Evolutionary conservation across 495 filamentous ascomycete species (phyloP).

Genomic region (Xylaria curta): DNA sequence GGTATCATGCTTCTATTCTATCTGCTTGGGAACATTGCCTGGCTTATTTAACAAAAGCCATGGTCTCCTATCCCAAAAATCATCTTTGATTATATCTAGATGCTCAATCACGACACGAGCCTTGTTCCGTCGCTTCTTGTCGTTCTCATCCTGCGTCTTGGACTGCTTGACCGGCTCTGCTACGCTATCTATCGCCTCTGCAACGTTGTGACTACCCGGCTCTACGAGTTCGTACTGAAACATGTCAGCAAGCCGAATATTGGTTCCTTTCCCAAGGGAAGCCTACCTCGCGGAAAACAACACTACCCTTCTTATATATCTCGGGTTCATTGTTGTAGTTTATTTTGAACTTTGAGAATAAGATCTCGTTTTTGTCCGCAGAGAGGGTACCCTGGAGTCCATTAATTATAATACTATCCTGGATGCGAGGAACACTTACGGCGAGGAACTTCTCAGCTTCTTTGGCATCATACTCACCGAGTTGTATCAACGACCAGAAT

Average conservation of each 20-base stretch:
- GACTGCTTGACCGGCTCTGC: conserved; percentile 60
- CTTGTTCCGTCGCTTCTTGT: conserved; percentile 75
- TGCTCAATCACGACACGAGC: conserved; percentile 81
- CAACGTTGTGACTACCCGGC: conserved; percentile 49
- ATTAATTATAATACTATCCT: conserved; percentile 13
- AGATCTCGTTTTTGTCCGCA: conserved; percentile 92
- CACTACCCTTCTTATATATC: conserved; percentile 91
- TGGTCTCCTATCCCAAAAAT: conserved; percentile 86
- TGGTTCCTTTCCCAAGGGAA: neutral
- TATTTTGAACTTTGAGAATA: conserved; percentile 86
- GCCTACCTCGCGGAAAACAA: conserved; percentile 82
- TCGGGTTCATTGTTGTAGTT: conserved; percentile 98
- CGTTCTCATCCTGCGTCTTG: conserved; percentile 77
- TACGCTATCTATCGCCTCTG: conserved; percentile 44
- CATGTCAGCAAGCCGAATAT: conserved; percentile 22
- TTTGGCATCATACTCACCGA: conserved; percentile 73
- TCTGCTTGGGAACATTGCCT: conserved; percentile 67
- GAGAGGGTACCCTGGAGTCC: conserved; percentile 73
- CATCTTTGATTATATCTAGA: conserved; percentile 90
- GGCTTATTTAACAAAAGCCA: conserved; percentile 84
- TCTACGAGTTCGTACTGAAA: conserved; percentile 61
- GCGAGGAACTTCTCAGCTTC: conserved; percentile 82
- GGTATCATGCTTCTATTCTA: conserved; percentile 39
- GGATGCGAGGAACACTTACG: conserved; percentile 48
- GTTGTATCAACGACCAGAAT: conserved; percentile 86